These are phyloP conservation scores for Pilobolus umbonatus DNA, from an alignment of 192 early-diverging fungal species.

Conservation along the genomic window DNA sequence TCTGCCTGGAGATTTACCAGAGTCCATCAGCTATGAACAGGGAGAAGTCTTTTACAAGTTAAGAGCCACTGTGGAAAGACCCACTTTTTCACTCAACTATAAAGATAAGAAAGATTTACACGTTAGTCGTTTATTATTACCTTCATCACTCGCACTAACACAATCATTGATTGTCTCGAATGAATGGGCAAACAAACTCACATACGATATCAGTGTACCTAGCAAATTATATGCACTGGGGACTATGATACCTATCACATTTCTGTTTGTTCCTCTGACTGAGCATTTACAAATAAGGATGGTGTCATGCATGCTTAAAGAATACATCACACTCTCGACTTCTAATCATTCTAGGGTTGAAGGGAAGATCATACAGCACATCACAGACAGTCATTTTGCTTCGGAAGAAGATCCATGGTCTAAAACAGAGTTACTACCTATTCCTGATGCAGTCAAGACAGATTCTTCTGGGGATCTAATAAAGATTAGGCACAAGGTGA, in stretches of 20 bases:
- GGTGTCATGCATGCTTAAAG: constrained; percentile 48
- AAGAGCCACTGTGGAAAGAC: constrained; percentile 51
- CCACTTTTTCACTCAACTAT: constrained; percentile 51
- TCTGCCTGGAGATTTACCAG: constrained; percentile 57
- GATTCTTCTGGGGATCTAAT: constrained; percentile 35
- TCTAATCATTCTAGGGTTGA: constrained; percentile 22
- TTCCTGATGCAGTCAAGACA: constrained; percentile 22
- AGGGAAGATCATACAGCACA: constrained; percentile 6
- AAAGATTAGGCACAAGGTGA: constrained; percentile 35
- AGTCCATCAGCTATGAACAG: constrained; percentile 43
- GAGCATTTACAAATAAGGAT: constrained; percentile 44
- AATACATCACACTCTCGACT: constrained; percentile 44
- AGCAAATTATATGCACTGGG: constrained; percentile 45
- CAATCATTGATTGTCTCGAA: constrained; percentile 50
- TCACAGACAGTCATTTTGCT: constrained; percentile 12
- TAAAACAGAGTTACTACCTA: constrained; percentile 3
- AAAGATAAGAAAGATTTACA: constrained; percentile 28
- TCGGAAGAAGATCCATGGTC: constrained; percentile 11
- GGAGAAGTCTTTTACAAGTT: constrained; percentile 51
- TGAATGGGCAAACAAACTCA: constrained; percentile 52
- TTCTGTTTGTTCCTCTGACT: constrained; percentile 47
- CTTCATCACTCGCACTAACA: constrained; percentile 45
- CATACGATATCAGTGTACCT: constrained; percentile 54
- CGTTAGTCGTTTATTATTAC: constrained; percentile 46
- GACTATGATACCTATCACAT: constrained; percentile 46